Evolutionary conservation across 1,284 basidiomycete species (phyloP).

Genomic region (Pholiota adiposa): DNA sequence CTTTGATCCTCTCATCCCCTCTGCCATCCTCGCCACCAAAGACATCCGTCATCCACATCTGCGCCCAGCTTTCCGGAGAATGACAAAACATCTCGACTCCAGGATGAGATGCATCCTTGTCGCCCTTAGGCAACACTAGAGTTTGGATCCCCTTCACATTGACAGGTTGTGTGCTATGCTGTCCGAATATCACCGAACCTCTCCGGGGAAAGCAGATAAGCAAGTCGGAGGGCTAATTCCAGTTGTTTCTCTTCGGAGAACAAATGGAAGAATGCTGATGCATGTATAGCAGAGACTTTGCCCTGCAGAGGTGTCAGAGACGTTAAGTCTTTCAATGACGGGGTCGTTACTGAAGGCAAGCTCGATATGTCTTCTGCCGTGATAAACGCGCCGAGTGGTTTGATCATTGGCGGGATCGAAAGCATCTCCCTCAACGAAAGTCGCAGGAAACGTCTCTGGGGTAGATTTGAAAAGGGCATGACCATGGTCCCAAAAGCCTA

Average conservation of each 20-base stretch:
- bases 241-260: slow-evolving; percentile 49
- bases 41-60: slow-evolving; percentile 32
- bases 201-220: slow-evolving; percentile 38
- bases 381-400: slow-evolving; percentile 31
- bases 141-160: slow-evolving; percentile 27
- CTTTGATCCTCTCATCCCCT: slow-evolving; percentile 8
- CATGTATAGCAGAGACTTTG: slow-evolving; percentile 49
- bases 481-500: slow-evolving; percentile 43
- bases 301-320: slow-evolving; percentile 47
- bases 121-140: not conserved
- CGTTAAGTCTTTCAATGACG: slow-evolving; percentile 36
- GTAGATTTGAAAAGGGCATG: slow-evolving; percentile 40
- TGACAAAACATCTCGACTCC: slow-evolving; percentile 35
- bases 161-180: slow-evolving; percentile 28
- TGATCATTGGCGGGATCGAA: slow-evolving; percentile 42
- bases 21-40: slow-evolving; percentile 7
- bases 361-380: slow-evolving; percentile 20
- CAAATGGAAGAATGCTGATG: slow-evolving; percentile 55
- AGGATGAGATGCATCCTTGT: not conserved
- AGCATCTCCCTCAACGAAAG: slow-evolving; percentile 49
- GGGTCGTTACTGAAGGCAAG: slow-evolving; percentile 27
- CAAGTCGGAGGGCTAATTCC: slow-evolving; percentile 41
- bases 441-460: slow-evolving; percentile 43
- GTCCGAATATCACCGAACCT: slow-evolving; percentile 38
- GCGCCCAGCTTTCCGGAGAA: slow-evolving; percentile 39